Conservation (phyloP, 805 yeast genomes). For the Saccharomycopsis sp. region DNA sequence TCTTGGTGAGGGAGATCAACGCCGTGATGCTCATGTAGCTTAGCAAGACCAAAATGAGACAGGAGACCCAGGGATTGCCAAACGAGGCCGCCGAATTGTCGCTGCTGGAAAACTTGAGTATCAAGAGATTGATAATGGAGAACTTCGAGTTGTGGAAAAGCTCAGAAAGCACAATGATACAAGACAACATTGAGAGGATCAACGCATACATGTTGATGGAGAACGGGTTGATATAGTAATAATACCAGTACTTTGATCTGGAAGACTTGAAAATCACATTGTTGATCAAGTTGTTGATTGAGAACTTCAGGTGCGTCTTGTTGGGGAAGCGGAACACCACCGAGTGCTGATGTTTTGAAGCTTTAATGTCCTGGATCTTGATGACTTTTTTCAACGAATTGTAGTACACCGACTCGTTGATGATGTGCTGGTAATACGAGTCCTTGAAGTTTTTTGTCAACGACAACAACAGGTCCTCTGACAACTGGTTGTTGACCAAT, state of each 20-base stretch:
- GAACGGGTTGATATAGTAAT: conserved; percentile 39
- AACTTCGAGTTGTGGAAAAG: conserved; percentile 57
- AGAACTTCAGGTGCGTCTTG: conserved; percentile 16
- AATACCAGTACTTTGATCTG: conserved; percentile 32
- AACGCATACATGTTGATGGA: conserved; percentile 37
- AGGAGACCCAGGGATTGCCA: too few relatives aligned
- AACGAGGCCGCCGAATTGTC: conserved; percentile 28
- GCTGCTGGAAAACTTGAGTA: conserved; percentile 28
- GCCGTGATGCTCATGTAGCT: conserved; percentile 65
- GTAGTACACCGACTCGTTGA: conserved; percentile 51
- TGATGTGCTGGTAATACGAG: conserved; percentile 42
- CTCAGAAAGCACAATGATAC: conserved; percentile 63
- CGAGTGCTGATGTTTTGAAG: conserved; percentile 31
- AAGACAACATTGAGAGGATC: conserved; percentile 36
- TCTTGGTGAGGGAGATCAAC: conserved; percentile 53
- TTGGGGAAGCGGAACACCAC: conserved; percentile 27
- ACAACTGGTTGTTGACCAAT: conserved; percentile 29
- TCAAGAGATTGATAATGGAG: conserved; percentile 49
- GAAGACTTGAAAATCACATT: conserved; percentile 31
- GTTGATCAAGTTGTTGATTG: conserved; percentile 23
- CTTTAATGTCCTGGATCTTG: conserved; percentile 48
- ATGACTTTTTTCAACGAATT: conserved; percentile 40
- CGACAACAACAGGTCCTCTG: conserved; percentile 37
- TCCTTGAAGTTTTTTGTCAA: conserved; percentile 44
- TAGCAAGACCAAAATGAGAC: conserved; percentile 38